Conservation (phyloP, 1,284 basidiomycete genomes). For the Hypsizygus ulmarius region DNA sequence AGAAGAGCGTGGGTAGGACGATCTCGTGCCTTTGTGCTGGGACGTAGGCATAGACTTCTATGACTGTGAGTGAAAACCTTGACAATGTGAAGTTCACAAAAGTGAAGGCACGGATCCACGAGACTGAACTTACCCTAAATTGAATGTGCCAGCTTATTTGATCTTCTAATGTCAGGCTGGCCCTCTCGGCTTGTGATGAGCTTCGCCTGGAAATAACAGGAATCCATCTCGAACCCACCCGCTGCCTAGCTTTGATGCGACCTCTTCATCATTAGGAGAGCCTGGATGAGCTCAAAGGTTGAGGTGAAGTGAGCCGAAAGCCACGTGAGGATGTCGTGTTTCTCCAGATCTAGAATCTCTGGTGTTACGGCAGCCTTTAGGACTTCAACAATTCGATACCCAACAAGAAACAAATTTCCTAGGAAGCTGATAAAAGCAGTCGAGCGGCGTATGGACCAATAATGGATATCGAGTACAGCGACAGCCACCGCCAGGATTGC, state of each 20-base stretch:
- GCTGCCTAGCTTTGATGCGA: slow-evolving; percentile 23
- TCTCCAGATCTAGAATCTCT: background rate
- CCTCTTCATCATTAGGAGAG: slow-evolving; percentile 17
- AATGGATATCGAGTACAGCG: slow-evolving; percentile 18
- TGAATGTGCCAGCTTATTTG: slow-evolving; percentile 13
- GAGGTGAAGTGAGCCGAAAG: slow-evolving; percentile 1
- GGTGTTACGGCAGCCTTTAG: slow-evolving; percentile 3
- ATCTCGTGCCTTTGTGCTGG: no score
- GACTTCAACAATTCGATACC: slow-evolving; percentile 6
- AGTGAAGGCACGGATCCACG: no score
- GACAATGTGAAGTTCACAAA: no score
- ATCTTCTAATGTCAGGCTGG: slow-evolving; percentile 24
- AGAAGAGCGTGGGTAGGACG: no score
- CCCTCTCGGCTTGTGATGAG: slow-evolving; percentile 25
- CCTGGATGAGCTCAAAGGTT: slow-evolving; percentile 7
- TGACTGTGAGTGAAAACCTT: no score
- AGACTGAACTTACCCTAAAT: slow-evolving; percentile 18
- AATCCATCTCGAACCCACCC: slow-evolving; percentile 19
- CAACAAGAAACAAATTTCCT: slow-evolving; percentile 20
- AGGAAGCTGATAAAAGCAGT: slow-evolving; percentile 27
- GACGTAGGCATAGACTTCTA: no score
- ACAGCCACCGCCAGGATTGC: slow-evolving; percentile 5
- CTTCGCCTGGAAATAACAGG: slow-evolving; percentile 17
- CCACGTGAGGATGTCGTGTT: slow-evolving; percentile 6
- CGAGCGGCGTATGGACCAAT: slow-evolving; percentile 29